phyloP scores from a whole-genome alignment of 768 basidiomycete genomes.

The Phylloporus sp. region DNA sequence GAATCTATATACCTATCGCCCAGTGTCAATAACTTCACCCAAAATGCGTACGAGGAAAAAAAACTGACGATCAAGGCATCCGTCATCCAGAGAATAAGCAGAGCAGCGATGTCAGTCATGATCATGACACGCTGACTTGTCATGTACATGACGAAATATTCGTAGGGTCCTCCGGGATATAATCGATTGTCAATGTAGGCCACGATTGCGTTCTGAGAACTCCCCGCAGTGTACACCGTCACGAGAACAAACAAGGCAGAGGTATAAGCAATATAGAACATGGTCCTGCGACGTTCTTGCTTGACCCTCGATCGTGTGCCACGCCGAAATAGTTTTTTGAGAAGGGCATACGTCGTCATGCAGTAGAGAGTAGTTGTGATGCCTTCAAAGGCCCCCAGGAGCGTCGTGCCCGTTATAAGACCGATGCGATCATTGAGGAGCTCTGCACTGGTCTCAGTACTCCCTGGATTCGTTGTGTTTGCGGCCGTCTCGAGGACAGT shows the following conservation, averaged over 20 bases:
- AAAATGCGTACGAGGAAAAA: background rate
- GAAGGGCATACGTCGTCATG: constrained; percentile 13
- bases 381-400: constrained; percentile 22
- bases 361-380: constrained; percentile 20
- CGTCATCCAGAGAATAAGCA: constrained; percentile 30
- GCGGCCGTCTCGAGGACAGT: constrained; percentile 5
- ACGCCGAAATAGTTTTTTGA: constrained; percentile 18
- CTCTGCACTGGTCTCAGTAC: background rate
- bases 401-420: constrained; percentile 23
- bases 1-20: constrained; percentile 21
- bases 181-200: constrained; percentile 29
- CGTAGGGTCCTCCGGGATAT: constrained; percentile 25
- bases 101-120: constrained; percentile 20
- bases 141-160: constrained; percentile 25
- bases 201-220: constrained; percentile 27
- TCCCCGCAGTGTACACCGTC: constrained; percentile 27
- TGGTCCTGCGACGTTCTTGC: constrained; percentile 13
- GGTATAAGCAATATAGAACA: constrained; percentile 28
- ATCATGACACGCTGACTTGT: constrained; percentile 19
- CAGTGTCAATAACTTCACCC: background rate
- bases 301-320: background rate
- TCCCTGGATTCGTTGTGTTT: constrained; percentile 6
- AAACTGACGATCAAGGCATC: constrained; percentile 26
- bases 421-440: constrained; percentile 23
- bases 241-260: constrained; percentile 25